Percentiles rank a stretch among this genome's conserved stretches.
Conservation (phyloP, 2,329 filamentous ascomycete genomes). For the Claviceps quebecensis region DNA sequence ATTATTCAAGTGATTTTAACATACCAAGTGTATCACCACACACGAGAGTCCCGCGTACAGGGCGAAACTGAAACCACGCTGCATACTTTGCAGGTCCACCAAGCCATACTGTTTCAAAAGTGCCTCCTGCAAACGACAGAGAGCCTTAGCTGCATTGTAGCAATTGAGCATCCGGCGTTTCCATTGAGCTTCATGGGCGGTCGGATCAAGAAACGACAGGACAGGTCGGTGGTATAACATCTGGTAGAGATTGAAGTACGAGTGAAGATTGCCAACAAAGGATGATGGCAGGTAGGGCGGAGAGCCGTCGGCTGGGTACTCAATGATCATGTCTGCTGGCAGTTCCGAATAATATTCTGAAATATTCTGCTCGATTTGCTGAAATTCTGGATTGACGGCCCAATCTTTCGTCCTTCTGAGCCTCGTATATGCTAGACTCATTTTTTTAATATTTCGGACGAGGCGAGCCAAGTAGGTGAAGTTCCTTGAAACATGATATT, state of each 20-base stretch:
- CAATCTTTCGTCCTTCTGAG: conserved; percentile 71
- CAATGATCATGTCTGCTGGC: conserved; percentile 63
- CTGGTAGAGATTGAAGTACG: conserved; percentile 72
- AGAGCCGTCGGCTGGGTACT: conserved; percentile 63
- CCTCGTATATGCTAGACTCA: conserved; percentile 60
- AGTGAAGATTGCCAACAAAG: conserved; percentile 78
- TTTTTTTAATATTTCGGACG: conserved; percentile 62
- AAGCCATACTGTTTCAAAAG: conserved; percentile 65
- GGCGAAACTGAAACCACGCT: conserved; percentile 84
- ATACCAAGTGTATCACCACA: conserved; percentile 82
- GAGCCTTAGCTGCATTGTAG: conserved; percentile 67
- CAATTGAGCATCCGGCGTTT: conserved; percentile 79
- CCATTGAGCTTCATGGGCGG: conserved; percentile 58
- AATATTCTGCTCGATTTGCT: conserved; percentile 64
- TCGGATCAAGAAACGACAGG: conserved; percentile 63
- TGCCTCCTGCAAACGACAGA: conserved; percentile 79
- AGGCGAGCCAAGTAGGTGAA: conserved; percentile 70
- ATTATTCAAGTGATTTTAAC: conserved; percentile 22
- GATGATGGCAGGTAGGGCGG: conserved; percentile 76
- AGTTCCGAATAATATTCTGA: conserved; percentile 63
- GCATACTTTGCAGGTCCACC: conserved; percentile 76
- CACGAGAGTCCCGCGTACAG: conserved; percentile 88
- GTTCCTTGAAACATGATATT: conserved; percentile 67
- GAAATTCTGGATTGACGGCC: conserved; percentile 73
- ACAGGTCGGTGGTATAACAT: conserved; percentile 85